Evolutionary conservation across 179 eudicot species (phyloP), one percentile per base, ranked within the genome.

Genomic region (Pouteria campechiana): DNA sequence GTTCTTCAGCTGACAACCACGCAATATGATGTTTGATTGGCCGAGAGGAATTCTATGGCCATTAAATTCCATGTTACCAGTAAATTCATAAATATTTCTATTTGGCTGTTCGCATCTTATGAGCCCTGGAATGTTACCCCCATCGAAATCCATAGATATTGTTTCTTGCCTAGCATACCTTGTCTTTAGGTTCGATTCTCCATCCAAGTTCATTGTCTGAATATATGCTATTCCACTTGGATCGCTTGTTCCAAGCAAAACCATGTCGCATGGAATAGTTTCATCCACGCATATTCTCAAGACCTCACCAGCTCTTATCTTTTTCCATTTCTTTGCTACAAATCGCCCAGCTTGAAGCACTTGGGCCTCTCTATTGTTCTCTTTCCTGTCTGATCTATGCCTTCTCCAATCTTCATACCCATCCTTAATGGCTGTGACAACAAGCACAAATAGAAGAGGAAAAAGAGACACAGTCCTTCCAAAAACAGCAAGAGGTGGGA

Each of bases 401-500:
- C 96, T 80, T 57, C 96, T 68, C 96, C 96, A 88, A 63, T 88
- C 96, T 69, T 88, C 96, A 53, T 88, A 88, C 42, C 94, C 96
- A 67, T 88, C 96, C 71, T 88, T 88, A 6, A 88, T 58, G 12
- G 96, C 96, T n/a, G 96, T 88, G 37, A 88, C 96, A 47, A 67
- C 56, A 47, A 83, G 87, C 60, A 88, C 96, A 55, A 88, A 83
- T 44, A 88, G 74, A 42, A 88, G 94, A 43, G 96, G 96, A 54
- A 88, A 83, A 32, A 89, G 95, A 44, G 96, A 88, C 24, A 68
- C 96, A 15, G 94, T 88, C 73, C 96, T 83, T 27, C 96, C 96
- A 61, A 88, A 88, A 37, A 88, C 94, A 19, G 96, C 96, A 50
- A 88, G 94, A 23, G 96, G 96, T 23, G 96, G 96, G 71, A 88